Base-by-base conservation (phyloP, 345 rosid genomes). In the Aquilaria malaccensis region DNA sequence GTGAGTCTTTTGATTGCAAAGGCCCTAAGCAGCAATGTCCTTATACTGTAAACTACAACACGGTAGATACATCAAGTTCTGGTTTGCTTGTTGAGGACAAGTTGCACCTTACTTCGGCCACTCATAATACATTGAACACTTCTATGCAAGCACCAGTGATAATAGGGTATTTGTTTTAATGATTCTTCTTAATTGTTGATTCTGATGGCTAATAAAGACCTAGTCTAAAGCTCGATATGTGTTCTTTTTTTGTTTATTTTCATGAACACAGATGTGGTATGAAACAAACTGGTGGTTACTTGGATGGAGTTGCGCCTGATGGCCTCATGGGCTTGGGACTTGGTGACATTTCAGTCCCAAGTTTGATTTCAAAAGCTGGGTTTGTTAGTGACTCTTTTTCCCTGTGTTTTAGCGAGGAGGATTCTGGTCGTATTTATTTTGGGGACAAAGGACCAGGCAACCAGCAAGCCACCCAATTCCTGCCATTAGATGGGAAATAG, bases 321-420 rank as follows among this genome's bases (percentile, higher is more conserved):
- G 98, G 98, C 70, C 80, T 91, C 62, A 73, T 86, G 92, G 98
- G 96, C 43, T 77, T 91, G 75, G 98, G 98, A 30, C 84, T 68
- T 62, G 79, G 85, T 47, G 91, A 86, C 15, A 77, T 82, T 66
- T 83, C 96, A 46, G 95, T 92, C 76, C 96, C 95, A 7, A 83
- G 87, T 74, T 70, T 83, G 60, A 88, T 88, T 67, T 84, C 95
- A 46, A 83, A 82, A 79, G 83, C 85, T 58, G 96, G 90, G 66
- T 73, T 92, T 52, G 72, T 86, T 55, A 71, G 71, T 15, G 82
- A 92, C 78, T 86, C 98, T 32, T 92, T 86, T 74, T 88, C 98
- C 0, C 59, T 92, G 81, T 92, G 98, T 77, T 92, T 88, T 78
- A 79, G 78, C 13, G 85, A 85, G 45, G 89, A 88, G 71, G 84